A percentile compares a stretch with the other conserved stretches of the same genome.
These are phyloP conservation scores for Lotus japonicus DNA, from an alignment of 306 rosid genomes.

Conservation along the genomic window DNA sequence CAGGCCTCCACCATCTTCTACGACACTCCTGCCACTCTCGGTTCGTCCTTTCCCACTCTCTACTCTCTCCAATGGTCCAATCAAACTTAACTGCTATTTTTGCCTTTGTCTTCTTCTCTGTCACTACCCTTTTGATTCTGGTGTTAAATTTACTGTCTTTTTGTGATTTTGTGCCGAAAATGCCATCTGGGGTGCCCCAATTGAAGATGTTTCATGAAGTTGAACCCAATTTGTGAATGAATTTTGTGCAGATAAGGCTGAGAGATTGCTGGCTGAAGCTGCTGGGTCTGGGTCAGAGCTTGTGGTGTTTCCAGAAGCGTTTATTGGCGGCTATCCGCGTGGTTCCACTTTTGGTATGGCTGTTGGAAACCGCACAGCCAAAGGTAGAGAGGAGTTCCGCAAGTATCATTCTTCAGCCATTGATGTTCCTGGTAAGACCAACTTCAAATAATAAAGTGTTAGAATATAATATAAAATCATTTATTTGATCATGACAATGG, in stretches of 20 bases:
- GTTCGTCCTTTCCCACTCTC: constrained; percentile 31
- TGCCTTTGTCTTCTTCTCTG: no score
- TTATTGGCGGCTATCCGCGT: constrained; percentile 91
- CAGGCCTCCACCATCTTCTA: constrained; percentile 92
- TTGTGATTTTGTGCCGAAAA: background rate
- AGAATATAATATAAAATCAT: no score
- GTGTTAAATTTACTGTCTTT: background rate
- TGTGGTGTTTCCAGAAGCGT: constrained; percentile 95
- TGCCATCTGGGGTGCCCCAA: constrained; percentile 10
- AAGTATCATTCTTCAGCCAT: constrained; percentile 79
- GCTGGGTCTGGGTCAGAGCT: constrained; percentile 76
- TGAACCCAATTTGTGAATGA: background rate
- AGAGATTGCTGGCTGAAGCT: constrained; percentile 82
- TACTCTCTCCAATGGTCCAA: background rate
- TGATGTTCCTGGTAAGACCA: constrained; percentile 65
- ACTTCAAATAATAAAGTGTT: background rate
- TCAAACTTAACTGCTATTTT: no score
- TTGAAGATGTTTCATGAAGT: background rate
- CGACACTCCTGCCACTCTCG: constrained; percentile 86
- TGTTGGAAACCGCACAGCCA: constrained; percentile 56
- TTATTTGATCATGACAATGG: no score
- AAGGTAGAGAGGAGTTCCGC: constrained; percentile 87
- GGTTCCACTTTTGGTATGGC: constrained; percentile 68
- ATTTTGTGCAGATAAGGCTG: constrained; percentile 70
- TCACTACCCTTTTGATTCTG: no score